Percentiles rank a stretch among this genome's conserved stretches.
Conservation (phyloP, 2,329 filamentous ascomycete species). For the Ophiosphaerella herpotricha region DNA sequence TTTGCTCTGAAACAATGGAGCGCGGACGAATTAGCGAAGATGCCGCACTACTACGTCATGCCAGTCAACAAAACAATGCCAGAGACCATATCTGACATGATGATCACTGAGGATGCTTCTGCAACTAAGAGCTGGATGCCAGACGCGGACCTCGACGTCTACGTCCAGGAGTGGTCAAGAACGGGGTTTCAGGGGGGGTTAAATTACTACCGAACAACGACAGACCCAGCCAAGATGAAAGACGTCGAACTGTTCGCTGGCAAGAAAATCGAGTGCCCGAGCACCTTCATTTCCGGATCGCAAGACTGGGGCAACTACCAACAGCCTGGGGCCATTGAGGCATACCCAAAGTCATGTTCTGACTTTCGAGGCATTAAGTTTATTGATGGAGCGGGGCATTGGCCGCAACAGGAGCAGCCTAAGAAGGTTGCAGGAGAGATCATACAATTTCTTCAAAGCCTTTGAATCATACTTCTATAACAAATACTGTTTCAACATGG, state of each 20-base stretch:
- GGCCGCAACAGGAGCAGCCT: slow-evolving; percentile 70
- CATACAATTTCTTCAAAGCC: slow-evolving; percentile 46
- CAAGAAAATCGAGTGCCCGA: slow-evolving; percentile 64
- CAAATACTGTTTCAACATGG: neutral
- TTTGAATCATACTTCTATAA: slow-evolving; percentile 10
- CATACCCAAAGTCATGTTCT: slow-evolving; percentile 57
- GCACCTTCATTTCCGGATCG: slow-evolving; percentile 64
- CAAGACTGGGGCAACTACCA: slow-evolving; percentile 72
- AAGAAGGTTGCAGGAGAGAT: slow-evolving; percentile 58
- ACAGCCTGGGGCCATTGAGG: slow-evolving; percentile 66
- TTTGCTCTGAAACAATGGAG: slow-evolving; percentile 60
- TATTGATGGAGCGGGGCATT: slow-evolving; percentile 68
- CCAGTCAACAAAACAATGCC: slow-evolving; percentile 63
- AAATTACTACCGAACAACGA: slow-evolving; percentile 70
- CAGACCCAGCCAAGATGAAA: slow-evolving; percentile 52
- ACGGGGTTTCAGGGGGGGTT: slow-evolving; percentile 69
- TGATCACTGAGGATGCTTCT: slow-evolving; percentile 56
- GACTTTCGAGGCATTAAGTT: slow-evolving; percentile 59
- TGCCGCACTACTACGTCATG: slow-evolving; percentile 74
- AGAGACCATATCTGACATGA: slow-evolving; percentile 59
- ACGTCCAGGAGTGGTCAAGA: slow-evolving; percentile 63
- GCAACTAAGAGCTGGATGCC: slow-evolving; percentile 61
- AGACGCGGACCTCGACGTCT: slow-evolving; percentile 62
- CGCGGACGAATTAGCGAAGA: slow-evolving; percentile 60
- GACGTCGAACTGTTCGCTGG: slow-evolving; percentile 66